phyloP scores from a whole-genome alignment of 371 early-diverging fungal genomes.

The Mortierella sp. region DNA sequence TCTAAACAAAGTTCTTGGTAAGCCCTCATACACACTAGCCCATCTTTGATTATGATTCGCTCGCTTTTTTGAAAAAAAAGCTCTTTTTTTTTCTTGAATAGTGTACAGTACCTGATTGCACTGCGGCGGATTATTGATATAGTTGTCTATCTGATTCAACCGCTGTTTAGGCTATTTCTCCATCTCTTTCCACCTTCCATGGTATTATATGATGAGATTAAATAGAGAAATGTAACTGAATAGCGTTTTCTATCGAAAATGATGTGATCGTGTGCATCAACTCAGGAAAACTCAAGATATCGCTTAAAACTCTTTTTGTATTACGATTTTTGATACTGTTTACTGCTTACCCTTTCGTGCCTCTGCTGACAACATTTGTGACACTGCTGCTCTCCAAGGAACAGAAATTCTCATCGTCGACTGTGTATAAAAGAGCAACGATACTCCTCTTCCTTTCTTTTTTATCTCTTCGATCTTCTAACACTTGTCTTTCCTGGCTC shows the following conservation, averaged over 20 bases:
- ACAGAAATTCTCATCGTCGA: neutral
- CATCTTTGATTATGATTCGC: conserved; percentile 5
- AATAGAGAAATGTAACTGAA: too few relatives aligned
- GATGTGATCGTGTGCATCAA: neutral
- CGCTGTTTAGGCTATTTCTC: neutral
- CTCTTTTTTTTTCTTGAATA: neutral
- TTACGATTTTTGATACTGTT: neutral
- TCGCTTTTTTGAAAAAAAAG: neutral
- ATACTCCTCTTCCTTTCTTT: neutral
- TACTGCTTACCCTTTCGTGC: neutral
- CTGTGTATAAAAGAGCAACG: conserved; percentile 22
- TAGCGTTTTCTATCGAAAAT: neutral
- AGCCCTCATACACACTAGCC: neutral
- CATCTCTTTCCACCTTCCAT: too few relatives aligned
- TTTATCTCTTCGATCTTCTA: neutral
- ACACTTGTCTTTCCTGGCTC: neutral
- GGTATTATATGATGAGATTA: neutral
- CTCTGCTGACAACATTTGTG: neutral
- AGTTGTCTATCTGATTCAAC: too few relatives aligned
- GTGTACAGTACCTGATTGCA: neutral
- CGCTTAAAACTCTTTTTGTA: neutral
- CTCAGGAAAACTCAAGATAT: neutral
- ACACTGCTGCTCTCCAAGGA: neutral
- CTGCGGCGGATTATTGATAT: neutral
- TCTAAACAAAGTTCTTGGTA: neutral